Percentiles rank a stretch among this genome's conserved stretches.
These are phyloP conservation scores for Ramalina intermedia DNA, from an alignment of 495 filamentous ascomycete species.

Conservation along the genomic window DNA sequence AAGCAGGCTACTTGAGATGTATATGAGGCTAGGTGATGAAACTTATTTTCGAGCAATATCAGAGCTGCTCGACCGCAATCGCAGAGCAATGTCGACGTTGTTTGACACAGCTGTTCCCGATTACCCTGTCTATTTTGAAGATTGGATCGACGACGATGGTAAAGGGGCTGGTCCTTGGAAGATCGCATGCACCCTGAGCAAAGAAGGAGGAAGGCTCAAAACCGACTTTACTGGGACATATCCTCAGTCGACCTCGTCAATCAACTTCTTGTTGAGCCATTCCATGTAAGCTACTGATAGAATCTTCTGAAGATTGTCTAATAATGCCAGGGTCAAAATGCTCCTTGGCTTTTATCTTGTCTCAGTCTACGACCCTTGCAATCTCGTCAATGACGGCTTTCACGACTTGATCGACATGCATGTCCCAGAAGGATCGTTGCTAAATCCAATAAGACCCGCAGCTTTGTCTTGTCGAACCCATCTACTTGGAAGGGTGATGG, in stretches of 20 bases:
- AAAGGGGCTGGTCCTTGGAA: constrained; percentile 35
- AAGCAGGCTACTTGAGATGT: constrained; percentile 21
- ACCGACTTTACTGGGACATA: constrained; percentile 36
- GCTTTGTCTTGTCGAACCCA: constrained; percentile 35
- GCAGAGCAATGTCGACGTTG: constrained; percentile 28
- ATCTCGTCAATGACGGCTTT: constrained; percentile 33
- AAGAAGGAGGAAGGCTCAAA: constrained; percentile 22
- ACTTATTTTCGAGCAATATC: constrained; percentile 30
- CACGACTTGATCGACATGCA: constrained; percentile 34
- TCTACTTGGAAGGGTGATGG: constrained; percentile 30
- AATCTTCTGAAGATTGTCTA: too few species aligned
- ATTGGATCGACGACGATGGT: constrained; percentile 39
- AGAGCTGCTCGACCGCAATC: constrained; percentile 30
- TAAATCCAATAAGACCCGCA: constrained; percentile 36
- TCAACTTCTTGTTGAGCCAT: constrained; percentile 36
- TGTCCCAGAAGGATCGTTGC: constrained; percentile 29
- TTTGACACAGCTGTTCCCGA: constrained; percentile 31
- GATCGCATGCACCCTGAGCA: constrained; percentile 32
- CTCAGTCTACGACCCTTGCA: constrained; percentile 30
- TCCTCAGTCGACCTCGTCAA: constrained; percentile 32
- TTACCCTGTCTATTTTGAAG: constrained; percentile 29
- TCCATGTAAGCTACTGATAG: constrained; percentile 21
- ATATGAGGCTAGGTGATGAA: constrained; percentile 27
- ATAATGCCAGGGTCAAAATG: constrained; percentile 25
- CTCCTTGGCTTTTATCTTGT: constrained; percentile 37